phyloP scores from a whole-genome alignment of 768 basidiomycete genomes.

The Cystofilobasidium bisporidii region DNA sequence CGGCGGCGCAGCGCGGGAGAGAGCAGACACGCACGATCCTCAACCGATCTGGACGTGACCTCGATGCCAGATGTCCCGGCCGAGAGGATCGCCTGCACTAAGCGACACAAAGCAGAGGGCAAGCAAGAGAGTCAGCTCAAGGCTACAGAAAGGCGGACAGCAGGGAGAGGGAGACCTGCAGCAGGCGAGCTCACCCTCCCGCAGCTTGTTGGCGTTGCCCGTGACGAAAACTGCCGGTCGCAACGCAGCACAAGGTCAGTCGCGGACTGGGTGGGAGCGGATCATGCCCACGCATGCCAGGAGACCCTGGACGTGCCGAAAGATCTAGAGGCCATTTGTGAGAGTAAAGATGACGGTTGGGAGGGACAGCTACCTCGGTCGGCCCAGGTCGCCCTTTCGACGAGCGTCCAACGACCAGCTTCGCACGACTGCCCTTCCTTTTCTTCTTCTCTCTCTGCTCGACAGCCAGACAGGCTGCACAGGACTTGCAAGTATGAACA shows the following conservation, averaged over 20 bases:
- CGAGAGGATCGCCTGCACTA: conserved; percentile 54
- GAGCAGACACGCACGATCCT: conserved; percentile 50
- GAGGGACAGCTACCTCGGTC: not conserved
- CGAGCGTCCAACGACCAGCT: not conserved
- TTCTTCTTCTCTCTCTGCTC: not conserved
- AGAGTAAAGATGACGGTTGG: not conserved
- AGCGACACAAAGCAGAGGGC: not conserved
- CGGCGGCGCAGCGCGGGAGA: not conserved
- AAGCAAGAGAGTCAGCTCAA: not conserved
- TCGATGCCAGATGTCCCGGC: conserved; percentile 55
- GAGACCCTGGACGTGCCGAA: conserved; percentile 1
- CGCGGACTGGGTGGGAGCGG: too few relatives aligned
- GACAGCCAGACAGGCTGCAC: not conserved
- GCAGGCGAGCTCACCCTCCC: conserved; percentile 45
- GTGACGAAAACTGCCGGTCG: conserved; percentile 95
- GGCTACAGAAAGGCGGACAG: not conserved
- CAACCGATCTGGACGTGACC: conserved; percentile 66
- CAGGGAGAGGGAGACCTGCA: too few relatives aligned
- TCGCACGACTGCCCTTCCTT: not conserved
- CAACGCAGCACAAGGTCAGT: too few relatives aligned
- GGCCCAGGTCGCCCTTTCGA: too few relatives aligned
- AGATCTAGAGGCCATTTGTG: conserved; percentile 15
- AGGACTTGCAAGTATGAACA: conserved; percentile 38
- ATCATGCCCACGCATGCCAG: too few relatives aligned
- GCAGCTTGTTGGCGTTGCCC: conserved; percentile 84